These are phyloP conservation scores for Wallacemonas rigidus DNA, from an alignment of 208 protist species.

Conservation along the genomic window DNA sequence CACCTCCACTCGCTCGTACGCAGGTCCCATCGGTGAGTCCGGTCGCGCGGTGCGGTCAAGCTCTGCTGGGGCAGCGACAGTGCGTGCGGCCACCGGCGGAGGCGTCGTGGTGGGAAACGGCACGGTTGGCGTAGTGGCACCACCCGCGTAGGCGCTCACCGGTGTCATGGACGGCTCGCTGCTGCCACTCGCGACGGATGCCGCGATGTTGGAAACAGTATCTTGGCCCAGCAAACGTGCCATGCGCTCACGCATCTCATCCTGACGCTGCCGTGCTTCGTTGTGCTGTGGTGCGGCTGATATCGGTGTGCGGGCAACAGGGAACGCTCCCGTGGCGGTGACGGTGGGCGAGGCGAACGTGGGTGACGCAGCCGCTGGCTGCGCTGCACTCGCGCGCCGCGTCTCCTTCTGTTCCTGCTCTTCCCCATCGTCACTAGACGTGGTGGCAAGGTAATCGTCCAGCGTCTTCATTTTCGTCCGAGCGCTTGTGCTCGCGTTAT, in stretches of 20 bases:
- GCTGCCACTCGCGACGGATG: conserved; percentile 6
- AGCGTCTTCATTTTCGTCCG: conserved; percentile 59
- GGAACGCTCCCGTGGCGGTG: background rate
- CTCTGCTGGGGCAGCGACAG: too few species aligned
- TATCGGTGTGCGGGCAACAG: background rate
- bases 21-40: background rate
- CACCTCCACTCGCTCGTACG: conserved; percentile 61
- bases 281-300: background rate
- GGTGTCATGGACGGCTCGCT: conserved; percentile 24
- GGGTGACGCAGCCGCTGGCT: background rate
- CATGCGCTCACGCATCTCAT: conserved; percentile 66
- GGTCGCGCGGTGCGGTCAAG: too few species aligned
- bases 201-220: conserved; percentile 28
- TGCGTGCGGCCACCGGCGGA: too few species aligned
- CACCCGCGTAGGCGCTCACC: background rate
- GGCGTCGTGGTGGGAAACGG: background rate
- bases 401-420: background rate
- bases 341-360: background rate
- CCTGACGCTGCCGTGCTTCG: conserved; percentile 29
- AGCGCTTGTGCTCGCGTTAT: too few species aligned
- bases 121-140: background rate
- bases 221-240: conserved; percentile 45
- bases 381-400: background rate
- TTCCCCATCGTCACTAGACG: conserved; percentile 29
- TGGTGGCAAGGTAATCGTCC: conserved; percentile 62